Evolutionary conservation across 2,329 filamentous ascomycete species (phyloP).

Genomic region (Diaporthe sp.): DNA sequence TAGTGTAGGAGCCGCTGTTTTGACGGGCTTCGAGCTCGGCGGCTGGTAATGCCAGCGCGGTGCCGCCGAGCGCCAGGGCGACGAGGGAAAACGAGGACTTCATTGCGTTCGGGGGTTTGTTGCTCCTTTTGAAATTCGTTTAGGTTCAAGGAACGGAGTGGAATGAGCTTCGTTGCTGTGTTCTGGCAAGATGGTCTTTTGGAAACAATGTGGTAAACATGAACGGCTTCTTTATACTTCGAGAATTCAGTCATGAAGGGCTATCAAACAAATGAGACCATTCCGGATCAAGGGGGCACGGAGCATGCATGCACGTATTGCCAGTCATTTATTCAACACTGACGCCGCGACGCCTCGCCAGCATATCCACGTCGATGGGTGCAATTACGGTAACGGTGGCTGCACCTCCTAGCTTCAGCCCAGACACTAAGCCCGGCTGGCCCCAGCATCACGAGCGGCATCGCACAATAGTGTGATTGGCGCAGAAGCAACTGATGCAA

Average conservation of each 20-base stretch:
- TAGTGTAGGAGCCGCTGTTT: constrained; percentile 20
- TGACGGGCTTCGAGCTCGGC: constrained; percentile 16
- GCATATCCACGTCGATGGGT: constrained; percentile 20
- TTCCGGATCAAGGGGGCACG: not conserved
- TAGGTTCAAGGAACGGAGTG: not conserved
- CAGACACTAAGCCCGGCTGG: constrained; percentile 15
- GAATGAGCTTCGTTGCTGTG: not conserved
- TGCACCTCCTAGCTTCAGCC: constrained; percentile 21
- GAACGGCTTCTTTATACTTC: not conserved
- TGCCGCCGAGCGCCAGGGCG: not conserved
- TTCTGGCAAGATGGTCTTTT: not conserved
- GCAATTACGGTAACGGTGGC: not conserved
- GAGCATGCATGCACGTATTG: constrained; percentile 1
- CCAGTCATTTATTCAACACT: constrained; percentile 10
- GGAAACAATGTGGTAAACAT: not conserved
- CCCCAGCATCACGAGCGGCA: not conserved
- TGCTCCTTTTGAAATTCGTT: not conserved
- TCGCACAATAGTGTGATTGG: too few species aligned
- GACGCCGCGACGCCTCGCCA: not conserved
- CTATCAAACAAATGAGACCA: not conserved
- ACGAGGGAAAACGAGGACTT: not conserved
- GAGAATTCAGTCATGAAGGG: not conserved
- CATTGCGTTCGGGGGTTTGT: not conserved
- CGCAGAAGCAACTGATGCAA: not conserved
- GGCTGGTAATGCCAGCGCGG: not conserved